These are phyloP conservation scores for Yarrowia sp. DNA, from an alignment of 805 yeast genomes.

Conservation along the genomic window DNA sequence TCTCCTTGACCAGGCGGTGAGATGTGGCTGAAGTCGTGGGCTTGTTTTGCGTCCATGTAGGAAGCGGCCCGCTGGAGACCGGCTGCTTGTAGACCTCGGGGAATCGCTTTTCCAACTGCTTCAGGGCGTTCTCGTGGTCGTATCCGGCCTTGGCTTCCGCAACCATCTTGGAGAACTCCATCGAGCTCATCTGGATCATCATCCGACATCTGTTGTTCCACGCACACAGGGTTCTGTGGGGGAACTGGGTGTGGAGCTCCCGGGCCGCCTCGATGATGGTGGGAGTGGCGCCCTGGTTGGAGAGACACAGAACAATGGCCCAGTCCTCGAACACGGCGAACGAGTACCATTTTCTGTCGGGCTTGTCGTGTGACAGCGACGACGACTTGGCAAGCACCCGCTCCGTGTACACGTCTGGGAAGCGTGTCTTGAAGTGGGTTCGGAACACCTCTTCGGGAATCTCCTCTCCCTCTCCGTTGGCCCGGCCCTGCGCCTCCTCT, in stretches of 20 bases:
- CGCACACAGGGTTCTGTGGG: constrained; percentile 24
- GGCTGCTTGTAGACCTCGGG: constrained; percentile 29
- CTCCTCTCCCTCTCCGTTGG: background rate
- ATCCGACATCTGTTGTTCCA: constrained; percentile 34
- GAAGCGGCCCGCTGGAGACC: background rate
- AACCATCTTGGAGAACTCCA: constrained; percentile 5
- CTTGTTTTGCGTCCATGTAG: constrained; percentile 17
- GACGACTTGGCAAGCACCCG: background rate
- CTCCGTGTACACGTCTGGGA: constrained; percentile 18
- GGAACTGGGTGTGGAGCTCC: constrained; percentile 29
- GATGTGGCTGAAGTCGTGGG: background rate
- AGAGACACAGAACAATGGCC: constrained; percentile 32
- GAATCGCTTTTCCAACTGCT: constrained; percentile 22
- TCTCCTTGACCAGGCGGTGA: constrained; percentile 28
- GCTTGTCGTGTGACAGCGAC: constrained; percentile 30
- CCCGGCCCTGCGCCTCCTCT: constrained; percentile 3
- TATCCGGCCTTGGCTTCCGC: constrained; percentile 18
- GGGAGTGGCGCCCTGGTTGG: constrained; percentile 22
- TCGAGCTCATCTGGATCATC: constrained; percentile 27
- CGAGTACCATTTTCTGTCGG: constrained; percentile 37
- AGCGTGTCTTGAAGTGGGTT: constrained; percentile 7
- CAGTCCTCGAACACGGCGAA: constrained; percentile 35
- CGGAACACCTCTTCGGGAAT: constrained; percentile 12
- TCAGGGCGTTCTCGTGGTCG: constrained; percentile 8
- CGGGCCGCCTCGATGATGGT: constrained; percentile 31